These are phyloP conservation scores for Alternaria rosae DNA, from an alignment of 2,329 filamentous ascomycete genomes.

Conservation along the genomic window DNA sequence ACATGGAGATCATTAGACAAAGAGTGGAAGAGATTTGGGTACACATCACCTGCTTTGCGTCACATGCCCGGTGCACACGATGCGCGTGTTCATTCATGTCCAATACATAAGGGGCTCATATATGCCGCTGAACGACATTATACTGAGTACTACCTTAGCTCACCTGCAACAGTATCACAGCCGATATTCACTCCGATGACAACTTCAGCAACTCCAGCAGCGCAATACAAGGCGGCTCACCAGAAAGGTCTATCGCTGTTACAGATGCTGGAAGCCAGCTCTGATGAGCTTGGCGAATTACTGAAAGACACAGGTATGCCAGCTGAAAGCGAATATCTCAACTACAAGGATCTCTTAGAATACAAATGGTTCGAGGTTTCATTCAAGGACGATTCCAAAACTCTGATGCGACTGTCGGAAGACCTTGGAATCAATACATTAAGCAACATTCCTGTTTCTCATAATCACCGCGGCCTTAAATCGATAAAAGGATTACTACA, in stretches of 20 bases:
- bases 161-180: not conserved
- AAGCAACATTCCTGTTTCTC: not conserved
- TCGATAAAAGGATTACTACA: not conserved
- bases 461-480: not conserved
- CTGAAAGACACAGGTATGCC: not conserved
- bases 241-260: not conserved
- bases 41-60: not conserved
- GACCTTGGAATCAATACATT: not conserved
- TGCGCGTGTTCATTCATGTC: not conserved
- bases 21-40: not conserved
- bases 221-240: not conserved
- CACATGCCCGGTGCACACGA: not conserved
- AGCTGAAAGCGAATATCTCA: not conserved
- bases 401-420: not conserved
- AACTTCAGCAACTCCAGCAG: not conserved
- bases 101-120: not conserved
- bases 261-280: not conserved
- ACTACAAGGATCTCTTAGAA: not conserved
- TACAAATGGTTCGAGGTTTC: not conserved
- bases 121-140: not conserved
- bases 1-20: not conserved
- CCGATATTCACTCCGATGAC: not conserved
- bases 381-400: not conserved
- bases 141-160: not conserved
- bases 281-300: not conserved